Evolutionary conservation across 2,329 filamentous ascomycete species (phyloP).

Genomic region (Teratosphaeria viscida): DNA sequence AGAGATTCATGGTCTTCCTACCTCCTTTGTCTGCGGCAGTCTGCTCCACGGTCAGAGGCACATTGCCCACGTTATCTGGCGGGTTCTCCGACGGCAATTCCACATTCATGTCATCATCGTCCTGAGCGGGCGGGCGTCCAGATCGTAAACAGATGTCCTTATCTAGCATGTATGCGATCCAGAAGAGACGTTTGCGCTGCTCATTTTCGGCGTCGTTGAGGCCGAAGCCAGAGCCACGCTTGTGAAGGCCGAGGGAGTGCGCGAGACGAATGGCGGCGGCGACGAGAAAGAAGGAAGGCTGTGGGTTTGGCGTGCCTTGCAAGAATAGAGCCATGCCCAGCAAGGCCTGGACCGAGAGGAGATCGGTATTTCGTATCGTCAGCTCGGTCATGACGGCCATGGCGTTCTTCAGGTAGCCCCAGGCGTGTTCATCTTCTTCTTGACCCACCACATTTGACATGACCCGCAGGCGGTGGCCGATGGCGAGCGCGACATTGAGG

Average conservation of each 20-base stretch:
- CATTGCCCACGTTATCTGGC: slow-evolving; percentile 85
- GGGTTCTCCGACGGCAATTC: slow-evolving; percentile 88
- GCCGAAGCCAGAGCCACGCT: slow-evolving; percentile 84
- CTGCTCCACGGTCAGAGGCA: slow-evolving; percentile 49
- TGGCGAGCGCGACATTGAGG: slow-evolving; percentile 86
- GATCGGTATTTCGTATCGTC: slow-evolving; percentile 89
- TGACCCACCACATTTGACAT: slow-evolving; percentile 89
- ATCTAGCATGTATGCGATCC: slow-evolving; percentile 65
- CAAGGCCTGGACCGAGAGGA: slow-evolving; percentile 87
- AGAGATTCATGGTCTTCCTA: slow-evolving; percentile 88
- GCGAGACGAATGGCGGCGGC: slow-evolving; percentile 82
- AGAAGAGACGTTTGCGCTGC: slow-evolving; percentile 70
- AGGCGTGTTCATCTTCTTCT: slow-evolving; percentile 88
- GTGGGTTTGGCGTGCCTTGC: slow-evolving; percentile 91
- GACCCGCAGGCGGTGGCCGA: slow-evolving; percentile 80
- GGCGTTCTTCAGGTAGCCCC: slow-evolving; percentile 93
- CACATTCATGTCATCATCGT: slow-evolving; percentile 86
- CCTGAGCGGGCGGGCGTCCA: slow-evolving; percentile 61
- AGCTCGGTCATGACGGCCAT: slow-evolving; percentile 88
- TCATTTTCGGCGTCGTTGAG: slow-evolving; percentile 90
- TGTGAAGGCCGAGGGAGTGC: slow-evolving; percentile 91
- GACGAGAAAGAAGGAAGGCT: slow-evolving; percentile 84
- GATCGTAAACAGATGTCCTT: slow-evolving; percentile 64
- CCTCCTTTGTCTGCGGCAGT: slow-evolving; percentile 44
- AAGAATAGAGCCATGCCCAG: slow-evolving; percentile 89